These are phyloP conservation scores for Bipolaris sorokiniana DNA, from an alignment of 2,329 filamentous ascomycete species.

Conservation along the genomic window DNA sequence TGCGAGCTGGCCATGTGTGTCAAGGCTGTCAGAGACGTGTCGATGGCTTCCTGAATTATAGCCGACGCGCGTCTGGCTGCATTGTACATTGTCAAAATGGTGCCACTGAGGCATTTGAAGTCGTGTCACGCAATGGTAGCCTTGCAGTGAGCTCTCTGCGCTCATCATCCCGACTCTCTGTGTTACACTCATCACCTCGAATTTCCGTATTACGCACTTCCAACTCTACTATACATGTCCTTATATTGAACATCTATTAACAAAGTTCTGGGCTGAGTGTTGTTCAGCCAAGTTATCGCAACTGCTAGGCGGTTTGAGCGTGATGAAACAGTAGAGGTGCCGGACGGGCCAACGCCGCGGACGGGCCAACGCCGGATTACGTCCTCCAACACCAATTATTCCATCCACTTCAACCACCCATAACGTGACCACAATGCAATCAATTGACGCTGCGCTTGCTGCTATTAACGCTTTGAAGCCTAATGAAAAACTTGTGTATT, in stretches of 20 bases:
- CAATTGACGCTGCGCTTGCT: no score
- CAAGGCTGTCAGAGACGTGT: constrained; percentile 30
- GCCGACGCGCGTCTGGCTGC: constrained; percentile 21
- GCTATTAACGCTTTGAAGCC: no score
- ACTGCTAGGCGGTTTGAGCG: constrained; percentile 3
- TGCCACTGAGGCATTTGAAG: background rate
- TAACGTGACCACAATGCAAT: no score
- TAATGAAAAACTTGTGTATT: no score
- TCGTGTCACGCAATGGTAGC: background rate
- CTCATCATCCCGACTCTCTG: background rate
- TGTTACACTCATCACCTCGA: no score
- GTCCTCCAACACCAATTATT: no score
- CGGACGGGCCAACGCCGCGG: no score
- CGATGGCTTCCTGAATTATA: constrained; percentile 17
- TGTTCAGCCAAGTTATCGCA: constrained; percentile 1
- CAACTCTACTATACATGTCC: background rate
- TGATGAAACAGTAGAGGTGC: constrained; percentile 38
- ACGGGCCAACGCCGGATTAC: no score
- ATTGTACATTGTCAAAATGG: background rate
- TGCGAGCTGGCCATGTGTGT: constrained; percentile 30
- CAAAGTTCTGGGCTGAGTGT: background rate
- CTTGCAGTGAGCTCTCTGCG: background rate
- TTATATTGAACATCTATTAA: background rate
- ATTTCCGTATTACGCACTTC: background rate
- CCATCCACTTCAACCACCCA: no score